phyloP scores from a whole-genome alignment of 2,329 filamentous ascomycete species.

The Gyromitra esculenta region DNA sequence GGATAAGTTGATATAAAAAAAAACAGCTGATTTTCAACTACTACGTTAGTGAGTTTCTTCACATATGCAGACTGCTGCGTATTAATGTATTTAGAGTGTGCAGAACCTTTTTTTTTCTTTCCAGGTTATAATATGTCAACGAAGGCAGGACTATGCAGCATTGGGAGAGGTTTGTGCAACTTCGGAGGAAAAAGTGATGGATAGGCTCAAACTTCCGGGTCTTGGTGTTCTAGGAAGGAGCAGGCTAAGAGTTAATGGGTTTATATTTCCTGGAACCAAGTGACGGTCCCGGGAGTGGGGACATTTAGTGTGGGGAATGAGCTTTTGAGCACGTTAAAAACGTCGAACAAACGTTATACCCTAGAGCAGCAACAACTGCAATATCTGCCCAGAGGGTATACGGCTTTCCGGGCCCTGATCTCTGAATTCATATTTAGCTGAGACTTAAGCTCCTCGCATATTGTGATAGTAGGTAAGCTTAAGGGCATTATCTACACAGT shows the following conservation, averaged over 20 bases:
- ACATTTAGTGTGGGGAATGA: background rate
- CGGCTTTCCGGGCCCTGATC: background rate
- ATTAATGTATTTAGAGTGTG: background rate
- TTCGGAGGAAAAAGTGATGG: background rate
- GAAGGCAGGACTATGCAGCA: background rate
- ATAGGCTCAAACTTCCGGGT: constrained; percentile 2
- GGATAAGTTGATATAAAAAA: background rate
- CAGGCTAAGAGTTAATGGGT: background rate
- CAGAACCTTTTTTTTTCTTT: background rate
- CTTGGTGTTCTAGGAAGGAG: background rate
- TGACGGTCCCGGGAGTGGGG: background rate
- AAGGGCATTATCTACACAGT: no score
- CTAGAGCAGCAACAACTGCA: background rate
- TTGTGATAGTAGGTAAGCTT: no score
- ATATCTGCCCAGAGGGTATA: background rate
- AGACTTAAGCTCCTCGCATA: background rate
- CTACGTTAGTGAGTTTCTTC: background rate
- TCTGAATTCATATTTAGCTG: background rate
- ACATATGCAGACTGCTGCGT: background rate
- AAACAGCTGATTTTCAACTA: constrained; percentile 4
- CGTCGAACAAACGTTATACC: background rate
- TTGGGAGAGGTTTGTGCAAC: background rate
- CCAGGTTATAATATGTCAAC: background rate
- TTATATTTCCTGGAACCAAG: background rate
- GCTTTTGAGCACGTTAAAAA: background rate